Conservation (phyloP, 805 yeast species). For the Candida ascalaphidarum region DNA sequence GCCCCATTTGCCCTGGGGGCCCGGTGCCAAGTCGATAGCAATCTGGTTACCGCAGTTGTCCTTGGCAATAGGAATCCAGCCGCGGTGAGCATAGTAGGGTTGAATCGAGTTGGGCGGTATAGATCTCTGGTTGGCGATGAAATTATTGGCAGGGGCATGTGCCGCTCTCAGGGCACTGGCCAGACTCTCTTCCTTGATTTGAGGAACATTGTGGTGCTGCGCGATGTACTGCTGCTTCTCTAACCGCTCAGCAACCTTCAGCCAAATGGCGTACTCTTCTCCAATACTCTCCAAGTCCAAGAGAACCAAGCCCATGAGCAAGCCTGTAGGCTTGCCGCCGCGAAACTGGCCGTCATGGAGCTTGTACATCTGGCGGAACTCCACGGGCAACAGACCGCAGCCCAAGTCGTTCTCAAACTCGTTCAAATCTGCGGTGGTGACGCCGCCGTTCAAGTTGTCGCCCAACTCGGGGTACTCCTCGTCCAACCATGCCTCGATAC, state of each 20-base stretch:
- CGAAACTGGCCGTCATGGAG: conserved; percentile 38
- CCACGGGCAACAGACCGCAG: conserved; percentile 33
- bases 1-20: conserved; percentile 9
- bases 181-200: conserved; percentile 4
- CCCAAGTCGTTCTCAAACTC: conserved; percentile 38
- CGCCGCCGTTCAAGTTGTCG: conserved; percentile 35
- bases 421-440: conserved; percentile 36
- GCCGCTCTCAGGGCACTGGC: conserved; percentile 5
- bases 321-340: conserved; percentile 38
- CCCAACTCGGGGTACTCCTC: conserved; percentile 39
- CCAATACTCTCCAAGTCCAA: conserved; percentile 34
- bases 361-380: conserved; percentile 36
- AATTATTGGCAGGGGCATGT: conserved; percentile 11
- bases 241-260: conserved; percentile 30
- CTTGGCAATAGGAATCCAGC: conserved; percentile 13
- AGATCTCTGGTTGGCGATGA: conserved; percentile 25
- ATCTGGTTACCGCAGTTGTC: conserved; percentile 9
- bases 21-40: conserved; percentile 13
- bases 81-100: conserved; percentile 22
- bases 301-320: conserved; percentile 33
- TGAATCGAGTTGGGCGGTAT: conserved; percentile 31
- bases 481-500: conserved; percentile 34
- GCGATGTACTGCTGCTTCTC: conserved; percentile 26
- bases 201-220: conserved; percentile 17
- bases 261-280: conserved; percentile 35